Conservation (phyloP, 140 eudicot species). For the Erigeron philadelphicus region DNA sequence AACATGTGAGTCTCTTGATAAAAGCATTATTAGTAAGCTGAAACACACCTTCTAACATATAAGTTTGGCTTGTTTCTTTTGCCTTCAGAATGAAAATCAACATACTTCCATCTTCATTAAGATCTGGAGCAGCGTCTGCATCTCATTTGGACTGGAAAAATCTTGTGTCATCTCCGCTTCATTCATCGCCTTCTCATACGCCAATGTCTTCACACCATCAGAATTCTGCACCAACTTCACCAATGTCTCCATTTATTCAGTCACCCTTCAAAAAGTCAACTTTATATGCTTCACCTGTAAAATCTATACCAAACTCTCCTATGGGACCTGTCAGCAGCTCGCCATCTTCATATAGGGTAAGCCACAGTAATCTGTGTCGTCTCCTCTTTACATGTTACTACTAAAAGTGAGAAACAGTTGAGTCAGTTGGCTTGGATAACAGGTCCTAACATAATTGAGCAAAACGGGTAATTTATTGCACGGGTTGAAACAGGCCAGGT, state of each 20-base stretch:
- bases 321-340: conserved; percentile 31
- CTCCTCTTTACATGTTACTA: neutral
- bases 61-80: neutral
- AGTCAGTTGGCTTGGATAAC: neutral
- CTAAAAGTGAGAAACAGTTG: neutral
- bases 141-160: conserved; percentile 41
- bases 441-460: neutral
- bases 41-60: neutral
- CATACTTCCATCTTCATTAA: conserved; percentile 44
- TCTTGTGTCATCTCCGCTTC: conserved; percentile 42
- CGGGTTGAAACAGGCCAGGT: neutral
- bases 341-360: conserved; percentile 53
- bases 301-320: conserved; percentile 44
- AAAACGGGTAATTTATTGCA: neutral
- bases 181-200: conserved; percentile 38
- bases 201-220: conserved; percentile 37
- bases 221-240: conserved; percentile 41
- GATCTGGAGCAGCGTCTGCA: conserved; percentile 43
- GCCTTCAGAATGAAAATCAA: conserved; percentile 54
- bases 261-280: conserved; percentile 48
- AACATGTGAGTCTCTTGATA: conserved; percentile 45
- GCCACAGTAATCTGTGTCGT: neutral
- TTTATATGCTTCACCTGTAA: conserved; percentile 45
- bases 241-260: conserved; percentile 46
- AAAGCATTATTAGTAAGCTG: neutral